Evolutionary conservation across 257 asterid genomes (phyloP).

Genomic region (Forsythia suspensa): DNA sequence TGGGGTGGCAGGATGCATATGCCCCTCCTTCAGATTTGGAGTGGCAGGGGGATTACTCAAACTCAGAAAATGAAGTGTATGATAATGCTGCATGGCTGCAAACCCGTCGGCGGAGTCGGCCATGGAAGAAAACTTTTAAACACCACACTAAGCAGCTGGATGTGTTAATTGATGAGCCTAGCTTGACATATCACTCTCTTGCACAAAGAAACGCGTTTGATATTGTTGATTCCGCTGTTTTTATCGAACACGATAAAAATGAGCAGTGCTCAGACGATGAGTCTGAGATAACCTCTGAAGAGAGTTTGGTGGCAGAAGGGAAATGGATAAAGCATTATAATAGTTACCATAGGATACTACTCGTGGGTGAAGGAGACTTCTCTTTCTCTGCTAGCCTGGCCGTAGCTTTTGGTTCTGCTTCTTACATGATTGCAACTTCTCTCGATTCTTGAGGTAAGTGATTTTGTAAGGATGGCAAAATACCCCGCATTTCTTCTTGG

Average conservation of each 20-base stretch:
- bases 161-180: background rate
- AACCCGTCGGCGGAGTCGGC: background rate
- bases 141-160: background rate
- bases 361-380: slow-evolving; percentile 49
- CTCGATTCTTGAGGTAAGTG: slow-evolving; percentile 31
- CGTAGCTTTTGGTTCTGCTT: slow-evolving; percentile 21
- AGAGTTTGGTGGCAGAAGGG: background rate
- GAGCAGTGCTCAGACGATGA: background rate
- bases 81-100: background rate
- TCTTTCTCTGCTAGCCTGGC: slow-evolving; percentile 40
- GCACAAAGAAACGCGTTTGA: background rate
- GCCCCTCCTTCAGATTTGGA: background rate
- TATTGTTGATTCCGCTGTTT: background rate
- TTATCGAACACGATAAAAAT: background rate
- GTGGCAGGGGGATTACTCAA: background rate
- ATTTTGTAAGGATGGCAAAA: background rate
- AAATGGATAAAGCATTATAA: slow-evolving; percentile 36
- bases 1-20: background rate
- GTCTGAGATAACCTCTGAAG: background rate
- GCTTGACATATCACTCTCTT: background rate
- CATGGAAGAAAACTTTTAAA: background rate
- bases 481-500: too few relatives aligned
- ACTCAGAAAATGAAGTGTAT: background rate
- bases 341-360: slow-evolving; percentile 26
- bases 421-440: slow-evolving; percentile 42